These are phyloP conservation scores for Saccharomycopsis capsularis DNA, from an alignment of 805 yeast genomes.

Conservation along the genomic window DNA sequence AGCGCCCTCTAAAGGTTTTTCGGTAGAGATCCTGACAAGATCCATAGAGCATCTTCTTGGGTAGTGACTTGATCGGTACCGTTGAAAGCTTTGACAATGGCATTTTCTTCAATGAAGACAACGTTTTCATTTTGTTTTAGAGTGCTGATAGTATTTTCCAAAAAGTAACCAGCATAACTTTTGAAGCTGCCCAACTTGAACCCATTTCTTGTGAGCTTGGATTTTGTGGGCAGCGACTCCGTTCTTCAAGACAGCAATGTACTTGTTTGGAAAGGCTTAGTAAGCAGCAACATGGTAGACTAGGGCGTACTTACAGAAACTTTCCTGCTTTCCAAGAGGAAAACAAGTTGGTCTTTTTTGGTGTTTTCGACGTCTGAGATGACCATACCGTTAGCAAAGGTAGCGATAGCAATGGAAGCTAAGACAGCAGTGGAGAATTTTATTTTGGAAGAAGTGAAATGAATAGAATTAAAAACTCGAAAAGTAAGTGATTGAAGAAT, in stretches of 20 bases:
- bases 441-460: conserved; percentile 14
- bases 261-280: conserved; percentile 63
- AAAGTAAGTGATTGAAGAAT: neutral
- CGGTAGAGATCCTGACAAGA: conserved; percentile 61
- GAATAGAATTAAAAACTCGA: neutral
- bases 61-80: conserved; percentile 36
- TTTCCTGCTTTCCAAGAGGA: conserved; percentile 18
- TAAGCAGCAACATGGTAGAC: too few relatives aligned
- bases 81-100: conserved; percentile 34
- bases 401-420: conserved; percentile 32
- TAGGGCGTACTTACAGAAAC: conserved; percentile 43
- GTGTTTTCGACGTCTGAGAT: conserved; percentile 37
- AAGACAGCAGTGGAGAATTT: conserved; percentile 25
- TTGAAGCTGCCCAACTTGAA: conserved; percentile 34
- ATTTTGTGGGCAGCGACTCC: conserved; percentile 45
- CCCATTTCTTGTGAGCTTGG: conserved; percentile 61
- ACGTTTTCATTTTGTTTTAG: conserved; percentile 61
- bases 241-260: conserved; percentile 79
- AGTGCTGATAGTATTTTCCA: conserved; percentile 62
- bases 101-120: conserved; percentile 57
- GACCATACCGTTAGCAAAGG: conserved; percentile 46
- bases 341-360: conserved; percentile 20
- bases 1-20: conserved; percentile 49
- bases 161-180: conserved; percentile 84
- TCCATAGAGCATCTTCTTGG: conserved; percentile 68